phyloP scores from a whole-genome alignment of 768 basidiomycete genomes.

The Boletellus sp. region DNA sequence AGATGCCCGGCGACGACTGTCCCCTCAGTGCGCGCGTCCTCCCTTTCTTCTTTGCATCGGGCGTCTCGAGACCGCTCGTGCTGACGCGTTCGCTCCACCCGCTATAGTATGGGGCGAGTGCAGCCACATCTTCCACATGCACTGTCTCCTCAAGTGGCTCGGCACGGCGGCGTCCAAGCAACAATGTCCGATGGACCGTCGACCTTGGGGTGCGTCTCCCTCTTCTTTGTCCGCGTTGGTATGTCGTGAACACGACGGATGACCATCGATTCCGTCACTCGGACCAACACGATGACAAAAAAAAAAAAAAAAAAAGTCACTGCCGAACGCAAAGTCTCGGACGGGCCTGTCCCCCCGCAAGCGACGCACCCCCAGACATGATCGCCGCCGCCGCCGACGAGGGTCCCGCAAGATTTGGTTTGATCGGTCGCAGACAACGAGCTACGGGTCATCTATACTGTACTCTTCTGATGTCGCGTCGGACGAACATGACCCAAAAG shows the following conservation, averaged over 20 bases:
- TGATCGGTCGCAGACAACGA: no score
- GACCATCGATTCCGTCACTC: no score
- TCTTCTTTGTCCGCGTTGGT: neutral
- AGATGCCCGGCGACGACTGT: slow-evolving; percentile 95
- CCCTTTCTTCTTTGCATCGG: neutral
- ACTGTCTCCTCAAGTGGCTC: slow-evolving; percentile 96
- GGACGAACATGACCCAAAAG: no score
- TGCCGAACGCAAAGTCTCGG: slow-evolving; percentile 43
- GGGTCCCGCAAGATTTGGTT: no score
- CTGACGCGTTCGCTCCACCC: slow-evolving; percentile 1
- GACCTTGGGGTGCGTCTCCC: slow-evolving; percentile 75
- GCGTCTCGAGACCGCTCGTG: neutral
- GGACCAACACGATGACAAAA: no score
- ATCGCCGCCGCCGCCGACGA: no score
- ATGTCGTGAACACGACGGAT: no score
- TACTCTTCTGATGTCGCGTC: no score
- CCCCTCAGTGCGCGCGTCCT: slow-evolving; percentile 74
- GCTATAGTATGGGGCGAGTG: slow-evolving; percentile 98
- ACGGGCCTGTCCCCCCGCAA: neutral
- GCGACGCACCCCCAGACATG: neutral
- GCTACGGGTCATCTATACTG: no score
- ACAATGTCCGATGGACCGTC: slow-evolving; percentile 98
- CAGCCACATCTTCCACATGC: slow-evolving; percentile 97
- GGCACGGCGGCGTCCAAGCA: slow-evolving; percentile 85
- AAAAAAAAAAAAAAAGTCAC: no score